These are phyloP conservation scores for Parathielavia hyrcaniae DNA, from an alignment of 495 filamentous ascomycete species.

Conservation along the genomic window DNA sequence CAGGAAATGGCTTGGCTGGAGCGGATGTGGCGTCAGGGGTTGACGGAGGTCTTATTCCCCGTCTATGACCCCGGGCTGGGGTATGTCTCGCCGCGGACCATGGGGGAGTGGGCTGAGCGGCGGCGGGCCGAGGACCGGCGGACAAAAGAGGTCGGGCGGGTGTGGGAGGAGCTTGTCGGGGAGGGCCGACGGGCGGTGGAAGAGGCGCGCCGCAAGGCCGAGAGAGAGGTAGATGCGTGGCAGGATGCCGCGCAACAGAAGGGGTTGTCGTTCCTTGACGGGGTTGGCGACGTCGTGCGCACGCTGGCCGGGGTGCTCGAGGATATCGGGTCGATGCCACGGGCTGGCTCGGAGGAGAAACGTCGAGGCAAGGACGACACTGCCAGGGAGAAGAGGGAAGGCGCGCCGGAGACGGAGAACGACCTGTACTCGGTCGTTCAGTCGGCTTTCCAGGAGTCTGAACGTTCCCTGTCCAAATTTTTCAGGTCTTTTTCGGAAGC, in stretches of 20 bases:
- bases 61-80: slow-evolving; percentile 4
- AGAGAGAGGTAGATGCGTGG: background rate
- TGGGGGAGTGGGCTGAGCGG: slow-evolving; percentile 22
- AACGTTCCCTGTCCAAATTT: slow-evolving; percentile 22
- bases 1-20: slow-evolving; percentile 12
- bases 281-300: background rate
- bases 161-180: background rate
- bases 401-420: slow-evolving; percentile 13
- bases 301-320: slow-evolving; percentile 10
- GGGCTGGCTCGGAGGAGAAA: background rate
- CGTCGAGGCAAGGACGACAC: background rate
- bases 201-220: background rate
- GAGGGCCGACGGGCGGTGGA: background rate
- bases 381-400: background rate
- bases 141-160: slow-evolving; percentile 2
- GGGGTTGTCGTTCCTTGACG: slow-evolving; percentile 9
- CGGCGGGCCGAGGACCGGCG: background rate
- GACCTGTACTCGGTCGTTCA: slow-evolving; percentile 17
- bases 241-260: background rate
- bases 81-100: slow-evolving; percentile 18
- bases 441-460: slow-evolving; percentile 21
- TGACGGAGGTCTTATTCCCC: slow-evolving; percentile 20
- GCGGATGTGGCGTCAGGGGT: slow-evolving; percentile 5
- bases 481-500: slow-evolving; percentile 17
- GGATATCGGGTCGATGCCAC: slow-evolving; percentile 2